These are phyloP conservation scores for Funneliformis caledonium DNA, from an alignment of 371 early-diverging fungal genomes.

Conservation along the genomic window DNA sequence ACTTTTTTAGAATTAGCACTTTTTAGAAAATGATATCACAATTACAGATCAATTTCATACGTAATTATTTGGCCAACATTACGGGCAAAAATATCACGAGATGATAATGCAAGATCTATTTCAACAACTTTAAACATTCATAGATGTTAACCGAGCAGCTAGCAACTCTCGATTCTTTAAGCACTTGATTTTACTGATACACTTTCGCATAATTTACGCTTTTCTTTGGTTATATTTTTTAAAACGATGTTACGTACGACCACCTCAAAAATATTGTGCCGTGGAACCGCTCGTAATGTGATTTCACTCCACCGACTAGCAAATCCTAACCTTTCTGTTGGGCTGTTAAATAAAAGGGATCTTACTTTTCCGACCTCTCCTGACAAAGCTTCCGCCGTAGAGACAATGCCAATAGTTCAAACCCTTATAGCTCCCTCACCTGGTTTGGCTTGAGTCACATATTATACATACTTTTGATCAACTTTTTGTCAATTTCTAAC, in stretches of 20 bases:
- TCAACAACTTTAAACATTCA: no score
- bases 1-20: no score
- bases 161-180: no score
- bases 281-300: background rate
- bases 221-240: background rate
- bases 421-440: slow-evolving; percentile 40
- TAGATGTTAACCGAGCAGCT: no score
- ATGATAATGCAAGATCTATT: no score
- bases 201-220: no score
- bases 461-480: background rate
- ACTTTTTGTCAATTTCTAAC: background rate
- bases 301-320: background rate
- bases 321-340: background rate
- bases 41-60: no score
- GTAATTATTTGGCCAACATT: no score
- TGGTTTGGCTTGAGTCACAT: slow-evolving; percentile 17
- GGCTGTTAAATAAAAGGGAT: background rate
- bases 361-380: background rate
- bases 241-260: background rate
- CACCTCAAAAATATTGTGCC: background rate
- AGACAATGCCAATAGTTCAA: background rate
- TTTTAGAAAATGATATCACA: no score
- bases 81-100: no score
- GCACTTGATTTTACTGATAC: no score
- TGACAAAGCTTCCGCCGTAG: slow-evolving; percentile 35